Percentiles rank a stretch among this genome's conserved stretches.
phyloP scores from a whole-genome alignment of 73 alveolate species.

The Paramecium sonneborni region DNA sequence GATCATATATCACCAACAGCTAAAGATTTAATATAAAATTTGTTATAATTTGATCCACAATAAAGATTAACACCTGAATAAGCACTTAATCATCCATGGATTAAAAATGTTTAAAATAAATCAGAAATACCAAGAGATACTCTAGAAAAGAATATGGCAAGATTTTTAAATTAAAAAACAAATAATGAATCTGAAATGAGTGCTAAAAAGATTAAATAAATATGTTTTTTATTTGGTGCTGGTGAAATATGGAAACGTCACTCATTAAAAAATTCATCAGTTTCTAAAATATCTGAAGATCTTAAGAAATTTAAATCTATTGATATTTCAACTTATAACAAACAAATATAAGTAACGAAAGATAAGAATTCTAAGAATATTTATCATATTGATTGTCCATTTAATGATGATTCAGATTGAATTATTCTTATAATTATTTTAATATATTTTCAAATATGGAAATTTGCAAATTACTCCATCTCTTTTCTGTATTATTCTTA shows the following conservation, averaged over 20 bases:
- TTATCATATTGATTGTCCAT: not conserved
- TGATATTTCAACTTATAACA: not conserved
- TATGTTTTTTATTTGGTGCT: constrained; percentile 5
- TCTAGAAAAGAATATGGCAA: not conserved
- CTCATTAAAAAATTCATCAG: not conserved
- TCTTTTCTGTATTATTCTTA: not conserved
- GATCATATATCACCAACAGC: not conserved
- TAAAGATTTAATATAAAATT: not conserved
- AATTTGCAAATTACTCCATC: not conserved
- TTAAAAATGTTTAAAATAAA: not conserved
- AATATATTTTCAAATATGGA: not conserved
- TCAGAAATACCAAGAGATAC: not conserved
- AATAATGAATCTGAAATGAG: not conserved
- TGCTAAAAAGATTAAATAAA: not conserved
- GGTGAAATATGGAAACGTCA: constrained; percentile 40
- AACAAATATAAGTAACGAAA: not conserved
- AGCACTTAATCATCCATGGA: not conserved
- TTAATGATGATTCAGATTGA: not conserved
- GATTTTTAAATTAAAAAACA: not conserved
- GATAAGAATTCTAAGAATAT: not conserved
- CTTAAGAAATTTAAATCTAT: not conserved
- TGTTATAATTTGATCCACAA: not conserved
- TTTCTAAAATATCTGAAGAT: not conserved
- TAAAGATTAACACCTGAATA: constrained; percentile 11
- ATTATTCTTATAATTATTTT: not conserved